Evolutionary conservation across 2,329 filamentous ascomycete genomes (phyloP).

Genomic region (Thelonectria olida): DNA sequence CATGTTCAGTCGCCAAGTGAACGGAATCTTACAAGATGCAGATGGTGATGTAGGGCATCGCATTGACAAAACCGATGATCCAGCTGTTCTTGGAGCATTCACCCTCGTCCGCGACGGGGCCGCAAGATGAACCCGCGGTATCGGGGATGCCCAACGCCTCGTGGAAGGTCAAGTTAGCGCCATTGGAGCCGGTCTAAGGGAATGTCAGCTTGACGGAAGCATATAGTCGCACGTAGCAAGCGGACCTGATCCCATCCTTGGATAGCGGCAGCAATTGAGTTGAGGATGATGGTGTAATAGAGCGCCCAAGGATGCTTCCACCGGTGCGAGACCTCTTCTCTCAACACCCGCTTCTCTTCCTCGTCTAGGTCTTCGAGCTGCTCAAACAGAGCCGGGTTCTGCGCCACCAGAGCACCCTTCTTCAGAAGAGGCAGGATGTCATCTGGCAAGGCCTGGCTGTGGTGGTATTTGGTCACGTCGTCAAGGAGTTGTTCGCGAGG

Average conservation of each 20-base stretch:
- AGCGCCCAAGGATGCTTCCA: constrained; percentile 60
- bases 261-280: constrained; percentile 63
- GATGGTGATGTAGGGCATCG: constrained; percentile 54
- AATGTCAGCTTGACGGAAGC: neutral
- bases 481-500: constrained; percentile 60
- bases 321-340: constrained; percentile 56
- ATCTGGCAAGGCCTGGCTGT: constrained; percentile 54
- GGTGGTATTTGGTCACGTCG: constrained; percentile 64
- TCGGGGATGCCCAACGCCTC: constrained; percentile 55
- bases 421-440: constrained; percentile 52
- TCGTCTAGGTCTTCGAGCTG: constrained; percentile 56
- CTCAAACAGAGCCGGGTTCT: constrained; percentile 57
- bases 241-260: constrained; percentile 56
- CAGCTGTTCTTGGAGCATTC: constrained; percentile 60
- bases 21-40: constrained; percentile 50
- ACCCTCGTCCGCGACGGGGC: constrained; percentile 46
- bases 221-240: neutral
- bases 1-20: neutral
- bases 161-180: constrained; percentile 58
- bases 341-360: constrained; percentile 52
- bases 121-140: constrained; percentile 40
- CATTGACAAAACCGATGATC: constrained; percentile 70
- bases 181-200: constrained; percentile 52
- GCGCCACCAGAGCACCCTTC: constrained; percentile 43
- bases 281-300: constrained; percentile 60